phyloP scores from a whole-genome alignment of 768 basidiomycete species.

The Phlegmacium glaucopus region DNA sequence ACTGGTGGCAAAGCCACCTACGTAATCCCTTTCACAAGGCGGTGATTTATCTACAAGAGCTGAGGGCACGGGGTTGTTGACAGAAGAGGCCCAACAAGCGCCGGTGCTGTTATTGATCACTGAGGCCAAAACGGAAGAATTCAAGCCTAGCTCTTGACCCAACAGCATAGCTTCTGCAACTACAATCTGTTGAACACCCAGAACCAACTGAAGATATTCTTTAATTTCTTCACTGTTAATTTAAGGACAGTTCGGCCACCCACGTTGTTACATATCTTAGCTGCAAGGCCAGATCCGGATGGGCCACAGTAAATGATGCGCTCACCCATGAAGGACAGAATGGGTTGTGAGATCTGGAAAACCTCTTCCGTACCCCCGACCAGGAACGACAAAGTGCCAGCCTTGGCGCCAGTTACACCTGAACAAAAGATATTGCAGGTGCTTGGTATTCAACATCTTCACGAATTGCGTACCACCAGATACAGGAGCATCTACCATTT shows the following conservation, averaged over 20 bases:
- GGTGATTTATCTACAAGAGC: conserved; percentile 70
- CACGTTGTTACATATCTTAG: conserved; percentile 90
- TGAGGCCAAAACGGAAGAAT: conserved; percentile 70
- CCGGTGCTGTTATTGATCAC: conserved; percentile 88
- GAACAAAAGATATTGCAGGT: conserved; percentile 1
- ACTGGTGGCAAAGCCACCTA: conserved; percentile 81
- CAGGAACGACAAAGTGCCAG: conserved; percentile 87
- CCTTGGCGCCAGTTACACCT: conserved; percentile 87
- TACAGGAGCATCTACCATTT: conserved; percentile 91
- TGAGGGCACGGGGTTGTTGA: conserved; percentile 84
- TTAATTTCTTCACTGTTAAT: conserved; percentile 8
- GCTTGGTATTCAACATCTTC: background rate
- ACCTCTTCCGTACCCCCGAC: conserved; percentile 71
- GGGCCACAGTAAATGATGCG: conserved; percentile 81
- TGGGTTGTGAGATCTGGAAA: conserved; percentile 54
- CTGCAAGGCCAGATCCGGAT: conserved; percentile 78
- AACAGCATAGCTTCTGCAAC: conserved; percentile 90
- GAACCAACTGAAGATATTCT: conserved; percentile 43
- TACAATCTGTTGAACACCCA: conserved; percentile 80
- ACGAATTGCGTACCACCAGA: conserved; percentile 67
- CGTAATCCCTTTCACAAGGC: conserved; percentile 79
- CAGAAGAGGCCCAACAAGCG: conserved; percentile 77
- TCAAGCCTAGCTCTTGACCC: conserved; percentile 76
- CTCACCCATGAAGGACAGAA: conserved; percentile 73
- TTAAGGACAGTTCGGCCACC: conserved; percentile 19